Conservation (phyloP, 148 eudicot species). For the Camellia japonica region DNA sequence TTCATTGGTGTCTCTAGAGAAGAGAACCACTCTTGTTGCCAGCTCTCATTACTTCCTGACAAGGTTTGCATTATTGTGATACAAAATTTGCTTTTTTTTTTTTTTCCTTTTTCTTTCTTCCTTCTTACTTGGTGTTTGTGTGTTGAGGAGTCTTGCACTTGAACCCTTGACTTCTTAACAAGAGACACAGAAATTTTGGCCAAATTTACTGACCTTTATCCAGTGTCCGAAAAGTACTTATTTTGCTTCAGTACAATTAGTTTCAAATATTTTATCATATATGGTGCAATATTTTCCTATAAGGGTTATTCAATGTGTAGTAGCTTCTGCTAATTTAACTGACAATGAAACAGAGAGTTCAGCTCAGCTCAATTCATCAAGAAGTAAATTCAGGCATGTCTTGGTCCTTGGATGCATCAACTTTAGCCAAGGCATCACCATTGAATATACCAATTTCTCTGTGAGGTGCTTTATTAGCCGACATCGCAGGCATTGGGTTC, state of each 20-base stretch:
- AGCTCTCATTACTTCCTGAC: no score
- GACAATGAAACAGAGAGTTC: not conserved
- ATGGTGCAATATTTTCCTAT: not conserved
- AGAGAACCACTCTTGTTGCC: no score
- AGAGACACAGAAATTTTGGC: no score
- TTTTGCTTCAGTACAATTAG: not conserved
- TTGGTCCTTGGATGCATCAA: not conserved
- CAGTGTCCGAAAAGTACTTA: not conserved
- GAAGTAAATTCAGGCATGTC: not conserved
- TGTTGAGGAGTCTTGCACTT: no score
- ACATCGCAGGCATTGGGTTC: slow-evolving; percentile 4
- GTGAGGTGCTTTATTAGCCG: not conserved
- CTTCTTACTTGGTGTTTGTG: no score
- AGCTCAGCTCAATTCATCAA: not conserved
- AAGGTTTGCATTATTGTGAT: no score
- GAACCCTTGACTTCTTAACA: no score
- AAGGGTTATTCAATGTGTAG: not conserved
- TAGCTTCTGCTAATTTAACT: not conserved
- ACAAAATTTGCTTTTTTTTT: no score
- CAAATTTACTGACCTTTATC: no score
- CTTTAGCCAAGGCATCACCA: not conserved
- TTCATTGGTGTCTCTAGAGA: no score
- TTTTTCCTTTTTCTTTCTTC: no score
- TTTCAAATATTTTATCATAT: not conserved
- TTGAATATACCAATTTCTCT: not conserved